Evolutionary conservation across 768 basidiomycete species (phyloP), one percentile per base, ranked within the genome.

Genomic region (Boletus reticuloceps): DNA sequence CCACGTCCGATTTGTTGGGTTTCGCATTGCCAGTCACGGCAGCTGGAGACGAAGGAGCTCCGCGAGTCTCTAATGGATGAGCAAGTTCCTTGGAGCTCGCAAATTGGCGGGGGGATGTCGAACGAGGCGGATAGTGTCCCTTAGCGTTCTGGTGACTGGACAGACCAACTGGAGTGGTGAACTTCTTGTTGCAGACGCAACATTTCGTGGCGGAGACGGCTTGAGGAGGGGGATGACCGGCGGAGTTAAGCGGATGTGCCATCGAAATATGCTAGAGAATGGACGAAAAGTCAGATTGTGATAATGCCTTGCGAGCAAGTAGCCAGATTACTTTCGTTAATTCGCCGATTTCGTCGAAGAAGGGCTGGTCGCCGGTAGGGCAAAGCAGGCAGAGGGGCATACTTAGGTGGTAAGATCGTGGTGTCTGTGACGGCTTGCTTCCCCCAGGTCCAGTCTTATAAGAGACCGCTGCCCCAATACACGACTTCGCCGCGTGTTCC

Each of bases 401-500:
- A 36, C 13, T 36, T 36, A 39, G 54, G 32, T 49, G 51, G 50
- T 19, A 47, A 57, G 58, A 63, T 61, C 53, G 61, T 52, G 52
- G 56, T 53, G 43, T 58, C 41, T 48, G 55, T 55, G 51, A 49
- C 47, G 51, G 45, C 36, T 49, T 38, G 58, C 41, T 55, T 34
- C 31, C 41, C 56, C 59, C 58, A 53, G 54, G 58, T 39, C 49
- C 51, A 59, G 62, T 51, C 62, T 68, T 70, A 61, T 70, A 70
- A 62, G 64, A 64, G 60, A 62, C 66, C 58, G 53, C 50, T 54
- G 69, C 69, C 68, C 69, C 66, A 61, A 55, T 53, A 62, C 68
- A 69, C 68, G 68, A 69, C 68, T 61, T 54, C 58, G 52, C 68
- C 68, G 58, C 68, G 69, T 69, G 68, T 69, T 64, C 56, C 39